Percentiles rank a stretch among this genome's conserved stretches.
phyloP scores from a whole-genome alignment of 2,329 filamentous ascomycete genomes.

The Nothophoma quercina region DNA sequence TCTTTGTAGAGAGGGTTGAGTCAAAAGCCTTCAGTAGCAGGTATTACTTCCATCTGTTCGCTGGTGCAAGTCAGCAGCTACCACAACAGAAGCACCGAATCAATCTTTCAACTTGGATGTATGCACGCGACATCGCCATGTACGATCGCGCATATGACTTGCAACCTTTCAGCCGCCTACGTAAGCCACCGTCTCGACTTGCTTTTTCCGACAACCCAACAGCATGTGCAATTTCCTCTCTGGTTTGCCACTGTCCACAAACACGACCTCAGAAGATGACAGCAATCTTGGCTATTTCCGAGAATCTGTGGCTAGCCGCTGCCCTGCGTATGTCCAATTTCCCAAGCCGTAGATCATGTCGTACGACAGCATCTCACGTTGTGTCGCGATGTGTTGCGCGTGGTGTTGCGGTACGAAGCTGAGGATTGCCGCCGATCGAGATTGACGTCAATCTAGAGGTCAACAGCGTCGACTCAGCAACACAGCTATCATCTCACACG shows the following conservation, averaged over 20 bases:
- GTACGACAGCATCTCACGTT: constrained; percentile 15
- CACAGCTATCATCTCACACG: not conserved
- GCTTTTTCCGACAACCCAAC: not conserved
- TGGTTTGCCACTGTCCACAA: constrained; percentile 6
- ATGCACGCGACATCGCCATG: not conserved
- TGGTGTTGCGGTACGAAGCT: not conserved
- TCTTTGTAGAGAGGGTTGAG: not conserved
- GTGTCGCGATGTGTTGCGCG: constrained; percentile 13
- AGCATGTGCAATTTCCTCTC: constrained; percentile 12
- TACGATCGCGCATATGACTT: too few species aligned
- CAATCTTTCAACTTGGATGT: too few species aligned
- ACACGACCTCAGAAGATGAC: constrained; percentile 18
- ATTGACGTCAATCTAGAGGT: not conserved
- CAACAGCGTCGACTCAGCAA: not conserved
- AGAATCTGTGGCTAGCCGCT: constrained; percentile 24
- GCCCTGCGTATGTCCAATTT: constrained; percentile 34
- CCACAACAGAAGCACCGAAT: too few species aligned
- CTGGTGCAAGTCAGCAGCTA: not conserved
- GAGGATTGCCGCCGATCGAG: not conserved
- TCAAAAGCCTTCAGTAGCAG: not conserved
- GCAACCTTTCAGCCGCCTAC: constrained; percentile 11
- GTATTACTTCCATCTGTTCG: not conserved
- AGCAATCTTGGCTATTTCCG: constrained; percentile 36
- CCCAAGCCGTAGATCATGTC: constrained; percentile 21
- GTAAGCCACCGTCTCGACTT: constrained; percentile 4